These are phyloP conservation scores for Mortierella sp. DNA, from an alignment of 371 early-diverging fungal species.

Conservation along the genomic window DNA sequence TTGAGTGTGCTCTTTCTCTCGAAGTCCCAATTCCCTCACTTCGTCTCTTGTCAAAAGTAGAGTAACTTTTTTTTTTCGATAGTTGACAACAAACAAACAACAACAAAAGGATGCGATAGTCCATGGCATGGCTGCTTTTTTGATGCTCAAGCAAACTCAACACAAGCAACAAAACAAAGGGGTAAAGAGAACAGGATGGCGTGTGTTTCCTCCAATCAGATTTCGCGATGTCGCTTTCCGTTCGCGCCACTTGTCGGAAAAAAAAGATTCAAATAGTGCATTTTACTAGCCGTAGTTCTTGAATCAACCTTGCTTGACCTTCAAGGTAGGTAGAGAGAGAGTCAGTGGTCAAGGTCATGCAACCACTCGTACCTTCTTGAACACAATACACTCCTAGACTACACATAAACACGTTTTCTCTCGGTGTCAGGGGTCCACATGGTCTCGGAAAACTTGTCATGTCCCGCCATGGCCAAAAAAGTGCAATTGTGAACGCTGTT, in stretches of 20 bases:
- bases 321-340: background rate
- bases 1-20: background rate
- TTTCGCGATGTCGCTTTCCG: background rate
- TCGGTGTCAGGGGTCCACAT: no score
- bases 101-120: no score
- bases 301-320: background rate
- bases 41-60: background rate
- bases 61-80: background rate
- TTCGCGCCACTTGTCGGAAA: background rate
- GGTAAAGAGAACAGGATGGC: conserved; percentile 13
- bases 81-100: background rate
- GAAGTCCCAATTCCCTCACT: background rate
- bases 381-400: no score
- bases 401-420: no score
- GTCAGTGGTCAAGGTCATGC: background rate
- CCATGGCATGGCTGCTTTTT: background rate
- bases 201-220: conserved; percentile 20
- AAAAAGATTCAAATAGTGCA: background rate
- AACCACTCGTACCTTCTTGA: background rate
- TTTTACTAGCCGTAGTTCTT: background rate
- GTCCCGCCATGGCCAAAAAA: no score
- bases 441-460: no score
- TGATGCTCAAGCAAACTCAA: background rate
- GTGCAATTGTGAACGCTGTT: no score
- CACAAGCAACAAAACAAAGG: conserved; percentile 5